Percentiles rank a stretch among this genome's conserved stretches.
These are phyloP conservation scores for Ottelia alismoides DNA, from an alignment of 106 monocot species.

Conservation along the genomic window DNA sequence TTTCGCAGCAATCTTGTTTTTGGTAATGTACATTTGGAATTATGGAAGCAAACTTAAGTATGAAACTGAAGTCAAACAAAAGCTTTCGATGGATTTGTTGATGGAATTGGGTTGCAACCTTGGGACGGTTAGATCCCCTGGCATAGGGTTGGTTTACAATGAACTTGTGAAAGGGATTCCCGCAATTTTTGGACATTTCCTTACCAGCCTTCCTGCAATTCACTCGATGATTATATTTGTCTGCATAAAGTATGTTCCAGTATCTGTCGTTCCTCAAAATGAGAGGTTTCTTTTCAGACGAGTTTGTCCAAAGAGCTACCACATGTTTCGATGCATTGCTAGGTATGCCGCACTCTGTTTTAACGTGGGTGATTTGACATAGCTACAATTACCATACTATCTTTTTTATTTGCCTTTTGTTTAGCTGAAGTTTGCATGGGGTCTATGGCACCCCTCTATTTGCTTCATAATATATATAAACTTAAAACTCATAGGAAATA, in stretches of 20 bases:
- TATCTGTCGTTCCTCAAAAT: slow-evolving; percentile 67
- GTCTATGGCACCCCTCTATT: too few relatives aligned
- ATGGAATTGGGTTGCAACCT: slow-evolving; percentile 58
- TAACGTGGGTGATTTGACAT: too few relatives aligned
- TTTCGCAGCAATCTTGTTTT: slow-evolving; percentile 50
- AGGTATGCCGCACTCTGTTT: slow-evolving; percentile 54
- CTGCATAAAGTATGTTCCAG: slow-evolving; percentile 73
- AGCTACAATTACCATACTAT: too few relatives aligned
- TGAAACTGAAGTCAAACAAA: slow-evolving; percentile 75
- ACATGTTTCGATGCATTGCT: slow-evolving; percentile 94
- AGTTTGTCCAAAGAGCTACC: slow-evolving; percentile 70
- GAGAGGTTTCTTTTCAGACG: slow-evolving; percentile 85
- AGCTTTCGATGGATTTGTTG: slow-evolving; percentile 70
- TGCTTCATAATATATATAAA: too few relatives aligned
- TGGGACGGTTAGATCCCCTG: slow-evolving; percentile 82
- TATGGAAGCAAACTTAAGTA: slow-evolving; percentile 90
- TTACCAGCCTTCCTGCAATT: slow-evolving; percentile 75
- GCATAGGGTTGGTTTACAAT: slow-evolving; percentile 69
- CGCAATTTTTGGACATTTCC: slow-evolving; percentile 82
- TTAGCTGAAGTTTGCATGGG: too few relatives aligned
- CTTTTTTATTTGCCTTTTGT: too few relatives aligned
- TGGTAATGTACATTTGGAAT: slow-evolving; percentile 73
- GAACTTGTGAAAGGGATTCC: slow-evolving; percentile 83
- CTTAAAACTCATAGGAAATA: too few relatives aligned
- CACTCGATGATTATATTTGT: slow-evolving; percentile 94